Base-by-base conservation (phyloP, 768 basidiomycete genomes). In the Auricularia heimuer region DNA sequence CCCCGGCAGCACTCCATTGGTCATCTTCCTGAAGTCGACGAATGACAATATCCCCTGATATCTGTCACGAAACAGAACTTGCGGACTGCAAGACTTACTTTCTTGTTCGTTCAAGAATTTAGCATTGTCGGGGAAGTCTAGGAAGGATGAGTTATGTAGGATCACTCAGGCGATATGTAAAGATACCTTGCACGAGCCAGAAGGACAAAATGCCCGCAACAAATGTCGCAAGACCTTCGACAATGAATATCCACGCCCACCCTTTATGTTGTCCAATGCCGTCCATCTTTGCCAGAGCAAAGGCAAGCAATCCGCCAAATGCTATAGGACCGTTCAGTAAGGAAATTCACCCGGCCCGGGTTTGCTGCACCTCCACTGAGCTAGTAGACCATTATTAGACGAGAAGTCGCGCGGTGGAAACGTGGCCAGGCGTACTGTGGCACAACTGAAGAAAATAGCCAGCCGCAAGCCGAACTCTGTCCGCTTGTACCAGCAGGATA, bases 401-500 rank as follows among this genome's bases (percentile, higher is more conserved):
- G 47, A 18, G 4, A 18, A 18, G 8, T 51, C 47, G 6, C 16
- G 18, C 47, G 47, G 39, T 42, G 12, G 7, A 6, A 51, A 51
- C 47, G 47, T 51, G 39, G 39, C 39, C 44, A 11, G 14, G 18
- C 47, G 47, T 51, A 51, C 47, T 0, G 90, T 92, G 1, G 90
- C 89, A 35, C 89, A 87, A 2, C 87, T 85, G 75, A 91, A 92
- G 77, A 94, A 94, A 16, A 87, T 66, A 0, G 90, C 88, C 29
- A 88, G 77, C 39, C 89, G 84, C 37, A 82, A 78, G 16, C 88
- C 89, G 69, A 89, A 80, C 70, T 94, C 92, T 11, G 83, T 81
- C 34, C 88, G 84, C 70, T 84, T 87, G 74, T 93, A 93, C 89
- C 91, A 93, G 69, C 83, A 83, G 35, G 84, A 83, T 39, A 86